Evolutionary conservation across 495 filamentous ascomycete genomes (phyloP).

Genomic region (Neurospora sp.): DNA sequence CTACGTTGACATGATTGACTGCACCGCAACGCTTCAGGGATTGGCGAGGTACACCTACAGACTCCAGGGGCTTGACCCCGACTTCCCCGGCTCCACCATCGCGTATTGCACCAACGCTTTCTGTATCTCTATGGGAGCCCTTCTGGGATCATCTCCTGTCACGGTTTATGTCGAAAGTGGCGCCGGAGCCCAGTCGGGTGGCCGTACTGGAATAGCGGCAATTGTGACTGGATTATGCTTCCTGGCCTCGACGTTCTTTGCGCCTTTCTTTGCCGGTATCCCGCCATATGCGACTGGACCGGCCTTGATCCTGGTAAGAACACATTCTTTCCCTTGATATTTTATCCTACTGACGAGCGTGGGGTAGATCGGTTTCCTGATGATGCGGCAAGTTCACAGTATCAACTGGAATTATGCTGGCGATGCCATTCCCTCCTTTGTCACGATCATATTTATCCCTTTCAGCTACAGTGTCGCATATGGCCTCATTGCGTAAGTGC

Average conservation of each 20-base stretch:
- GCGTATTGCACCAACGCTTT: conserved; percentile 57
- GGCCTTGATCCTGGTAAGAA: conserved; percentile 61
- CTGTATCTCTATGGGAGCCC: conserved; percentile 68
- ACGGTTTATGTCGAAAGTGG: conserved; percentile 78
- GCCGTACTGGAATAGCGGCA: conserved; percentile 67
- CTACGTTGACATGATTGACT: conserved; percentile 72
- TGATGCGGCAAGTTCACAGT: conserved; percentile 44
- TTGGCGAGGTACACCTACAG: conserved; percentile 71
- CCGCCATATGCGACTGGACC: conserved; percentile 78
- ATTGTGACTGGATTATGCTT: conserved; percentile 65
- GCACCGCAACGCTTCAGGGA: conserved; percentile 58
- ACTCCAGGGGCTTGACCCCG: conserved; percentile 42
- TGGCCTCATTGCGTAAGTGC: conserved; percentile 56
- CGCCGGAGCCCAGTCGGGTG: conserved; percentile 74
- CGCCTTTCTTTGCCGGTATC: conserved; percentile 72
- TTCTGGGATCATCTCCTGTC: conserved; percentile 65
- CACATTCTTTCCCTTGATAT: neutral
- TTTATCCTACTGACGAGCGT: neutral
- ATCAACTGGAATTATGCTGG: conserved; percentile 48
- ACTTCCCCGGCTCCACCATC: conserved; percentile 57
- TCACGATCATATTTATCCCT: conserved; percentile 70
- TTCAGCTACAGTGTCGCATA: conserved; percentile 76
- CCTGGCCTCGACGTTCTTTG: conserved; percentile 70
- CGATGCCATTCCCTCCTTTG: conserved; percentile 70
- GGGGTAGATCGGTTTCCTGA: conserved; percentile 41